Base-by-base conservation (phyloP, 176 grass and related monocot species). In the Metroxylon sagu region DNA sequence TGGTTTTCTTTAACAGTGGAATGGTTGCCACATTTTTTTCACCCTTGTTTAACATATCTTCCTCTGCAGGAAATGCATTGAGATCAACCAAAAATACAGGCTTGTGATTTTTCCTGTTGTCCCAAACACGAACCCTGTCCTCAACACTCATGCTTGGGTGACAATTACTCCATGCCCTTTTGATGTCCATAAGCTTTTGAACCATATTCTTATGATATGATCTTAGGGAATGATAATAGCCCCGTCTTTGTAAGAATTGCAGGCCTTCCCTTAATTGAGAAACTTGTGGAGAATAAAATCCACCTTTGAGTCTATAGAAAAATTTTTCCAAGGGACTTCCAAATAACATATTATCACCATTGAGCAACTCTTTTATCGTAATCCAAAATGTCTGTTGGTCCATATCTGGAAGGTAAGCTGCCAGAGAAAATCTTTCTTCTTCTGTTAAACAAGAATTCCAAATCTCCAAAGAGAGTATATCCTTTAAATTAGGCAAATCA, bases 391-490 rank as follows among this genome's bases (percentile, higher is more conserved):
- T 80, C 8, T 78, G 49, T 19, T 78, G 72, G 28, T 88, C 84
- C 93, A 92, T 92, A 74, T 85, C 87, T 0, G 87, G 87, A 73
- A 97, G 82, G 54, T 75, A 62, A 6, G 78, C 80, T 76, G 84
- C 75, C 18, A 97, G 59, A 50, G 5, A 30, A 55, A 88, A 76
- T 77, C 87, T 85, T 66, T 92, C 87, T 16, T 85, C 81, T 78
- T 92, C 87, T 3, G 73, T 81, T 72, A 97, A 89, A 77, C 70
- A 77, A 52, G 28, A 78, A 67, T 88, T 97, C 93, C 93, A 97
- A 1, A 60, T 69, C 29, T 97, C 93, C 57, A 97, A 67, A 64
- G 92, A 91, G 56, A 97, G 70, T 50, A 88, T 12, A 25, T 71
- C 78, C 25, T 75, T 80, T 73, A 92, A 58, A 67, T 71, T 76